Conservation (phyloP, 129 eudicot genomes). For the Deinandra increscens region DNA sequence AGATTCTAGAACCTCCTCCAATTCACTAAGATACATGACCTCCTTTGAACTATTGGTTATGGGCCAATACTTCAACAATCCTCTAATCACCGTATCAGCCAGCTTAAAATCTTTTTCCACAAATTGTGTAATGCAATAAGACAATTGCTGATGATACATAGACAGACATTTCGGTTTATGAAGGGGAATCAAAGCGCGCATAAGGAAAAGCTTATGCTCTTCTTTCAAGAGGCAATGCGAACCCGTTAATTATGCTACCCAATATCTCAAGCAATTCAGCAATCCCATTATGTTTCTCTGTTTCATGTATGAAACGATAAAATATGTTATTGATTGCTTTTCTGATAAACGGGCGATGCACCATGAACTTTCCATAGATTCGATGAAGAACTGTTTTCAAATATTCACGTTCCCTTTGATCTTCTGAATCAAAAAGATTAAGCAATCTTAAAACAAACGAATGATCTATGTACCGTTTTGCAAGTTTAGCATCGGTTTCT, state of each 20-base stretch:
- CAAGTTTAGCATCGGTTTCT: conserved; percentile 60
- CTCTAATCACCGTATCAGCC: conserved; percentile 61
- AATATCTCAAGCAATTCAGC: conserved; percentile 60
- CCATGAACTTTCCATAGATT: conserved; percentile 57
- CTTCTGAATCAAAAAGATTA: conserved; percentile 55
- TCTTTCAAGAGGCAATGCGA: conserved; percentile 60
- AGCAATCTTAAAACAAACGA: conserved; percentile 48
- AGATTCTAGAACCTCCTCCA: conserved; percentile 71
- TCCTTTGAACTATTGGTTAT: conserved; percentile 61
- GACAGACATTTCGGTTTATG: conserved; percentile 68
- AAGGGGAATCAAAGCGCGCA: conserved; percentile 63
- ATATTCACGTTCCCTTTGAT: conserved; percentile 71
- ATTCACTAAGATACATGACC: conserved; percentile 60
- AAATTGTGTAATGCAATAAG: conserved; percentile 69
- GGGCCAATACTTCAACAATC: conserved; percentile 73
- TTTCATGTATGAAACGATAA: conserved; percentile 43
- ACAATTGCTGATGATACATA: conserved; percentile 64
- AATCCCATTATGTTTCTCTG: conserved; percentile 48
- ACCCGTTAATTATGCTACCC: conserved; percentile 59
- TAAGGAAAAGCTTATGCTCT: conserved; percentile 60
- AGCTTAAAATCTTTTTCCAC: conserved; percentile 69
- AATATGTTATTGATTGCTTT: conserved; percentile 56
- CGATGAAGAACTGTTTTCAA: conserved; percentile 64
- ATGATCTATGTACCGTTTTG: conserved; percentile 59
- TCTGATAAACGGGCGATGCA: conserved; percentile 69